These are phyloP conservation scores for Elaeis oleifera DNA, from an alignment of 202 grass and related monocot species.

Conservation along the genomic window DNA sequence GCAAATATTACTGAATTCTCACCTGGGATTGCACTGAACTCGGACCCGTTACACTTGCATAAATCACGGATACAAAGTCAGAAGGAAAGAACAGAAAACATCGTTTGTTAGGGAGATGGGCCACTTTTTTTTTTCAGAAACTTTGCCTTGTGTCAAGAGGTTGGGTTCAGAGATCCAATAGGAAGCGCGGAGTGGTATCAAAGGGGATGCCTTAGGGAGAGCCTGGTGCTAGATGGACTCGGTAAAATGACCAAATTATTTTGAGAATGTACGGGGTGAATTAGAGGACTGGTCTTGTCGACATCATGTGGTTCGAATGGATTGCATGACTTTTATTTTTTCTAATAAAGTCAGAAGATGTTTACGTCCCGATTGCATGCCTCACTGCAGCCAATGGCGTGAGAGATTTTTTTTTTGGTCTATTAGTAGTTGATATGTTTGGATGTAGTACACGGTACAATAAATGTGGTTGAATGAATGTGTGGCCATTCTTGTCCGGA, in stretches of 20 bases:
- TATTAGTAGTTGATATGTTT: too few species aligned
- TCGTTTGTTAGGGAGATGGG: constrained; percentile 33
- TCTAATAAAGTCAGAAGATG: constrained; percentile 2
- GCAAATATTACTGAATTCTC: constrained; percentile 49
- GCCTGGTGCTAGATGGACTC: too few species aligned
- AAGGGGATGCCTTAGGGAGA: too few species aligned
- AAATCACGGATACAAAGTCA: not conserved
- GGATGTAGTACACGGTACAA: too few species aligned
- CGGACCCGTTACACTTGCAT: not conserved
- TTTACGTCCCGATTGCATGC: too few species aligned
- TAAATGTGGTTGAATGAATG: not conserved
- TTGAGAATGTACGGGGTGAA: too few species aligned
- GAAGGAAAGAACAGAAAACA: not conserved
- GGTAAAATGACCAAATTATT: too few species aligned
- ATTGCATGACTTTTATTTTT: constrained; percentile 24
- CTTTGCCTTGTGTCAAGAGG: not conserved
- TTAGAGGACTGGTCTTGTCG: constrained; percentile 27
- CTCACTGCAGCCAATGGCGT: too few species aligned
- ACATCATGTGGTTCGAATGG: constrained; percentile 26
- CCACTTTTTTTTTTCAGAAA: constrained; percentile 21
- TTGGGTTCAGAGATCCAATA: too few species aligned
- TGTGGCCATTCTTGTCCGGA: constrained; percentile 26
- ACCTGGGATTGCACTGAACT: constrained; percentile 45
- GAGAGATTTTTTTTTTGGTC: too few species aligned
- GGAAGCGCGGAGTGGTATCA: too few species aligned